These are phyloP conservation scores for Parsonsia alboflavescens DNA, from an alignment of 257 asterid genomes.

Conservation along the genomic window DNA sequence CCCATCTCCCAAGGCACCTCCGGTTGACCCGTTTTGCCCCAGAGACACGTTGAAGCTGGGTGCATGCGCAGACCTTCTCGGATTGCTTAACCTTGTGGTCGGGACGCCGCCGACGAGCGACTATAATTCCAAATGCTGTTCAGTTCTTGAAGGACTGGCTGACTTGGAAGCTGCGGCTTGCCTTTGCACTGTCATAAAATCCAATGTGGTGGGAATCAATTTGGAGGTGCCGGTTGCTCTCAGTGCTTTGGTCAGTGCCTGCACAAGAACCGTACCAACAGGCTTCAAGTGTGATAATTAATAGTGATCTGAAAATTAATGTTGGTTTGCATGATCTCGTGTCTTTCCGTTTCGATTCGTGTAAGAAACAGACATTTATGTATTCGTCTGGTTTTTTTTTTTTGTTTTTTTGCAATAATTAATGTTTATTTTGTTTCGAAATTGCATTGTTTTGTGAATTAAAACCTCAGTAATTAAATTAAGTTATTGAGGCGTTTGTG, in stretches of 20 bases:
- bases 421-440: no score
- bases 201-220: constrained; percentile 77
- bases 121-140: constrained; percentile 36
- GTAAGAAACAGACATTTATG: no score
- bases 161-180: constrained; percentile 84
- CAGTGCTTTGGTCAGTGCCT: constrained; percentile 56
- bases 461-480: no score
- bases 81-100: constrained; percentile 38
- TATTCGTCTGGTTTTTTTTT: no score
- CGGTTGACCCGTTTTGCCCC: constrained; percentile 64
- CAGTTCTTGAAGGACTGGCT: constrained; percentile 58
- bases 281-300: constrained; percentile 55
- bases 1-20: constrained; percentile 38
- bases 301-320: no score
- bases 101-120: constrained; percentile 52
- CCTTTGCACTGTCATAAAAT: constrained; percentile 80
- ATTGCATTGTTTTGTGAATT: no score
- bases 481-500: no score
- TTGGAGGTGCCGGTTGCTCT: constrained; percentile 69
- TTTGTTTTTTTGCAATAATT: no score
- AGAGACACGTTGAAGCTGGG: constrained; percentile 75
- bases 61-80: constrained; percentile 59
- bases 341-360: no score
- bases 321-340: no score
- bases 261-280: constrained; percentile 56